Evolutionary conservation across 225 moss, liverwort and hornwort species (phyloP).

Genomic region (Straminergon stramineum): DNA sequence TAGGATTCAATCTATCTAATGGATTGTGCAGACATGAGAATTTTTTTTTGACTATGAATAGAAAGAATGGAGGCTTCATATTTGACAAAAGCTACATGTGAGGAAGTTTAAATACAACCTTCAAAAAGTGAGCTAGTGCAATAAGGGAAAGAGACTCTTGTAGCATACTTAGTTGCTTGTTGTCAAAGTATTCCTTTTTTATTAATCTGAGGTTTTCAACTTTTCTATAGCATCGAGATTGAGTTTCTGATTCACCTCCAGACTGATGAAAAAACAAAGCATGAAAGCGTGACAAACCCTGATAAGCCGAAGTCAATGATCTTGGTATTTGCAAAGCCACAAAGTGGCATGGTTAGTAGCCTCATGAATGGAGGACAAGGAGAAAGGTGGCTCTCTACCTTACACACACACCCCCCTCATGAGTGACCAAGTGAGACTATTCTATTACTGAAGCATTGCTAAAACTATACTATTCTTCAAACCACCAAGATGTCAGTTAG

Average conservation of each 20-base stretch:
- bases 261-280: not conserved
- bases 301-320: not conserved
- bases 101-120: not conserved
- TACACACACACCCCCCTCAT: not conserved
- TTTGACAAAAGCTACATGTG: too few species aligned
- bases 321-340: not conserved
- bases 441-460: not conserved
- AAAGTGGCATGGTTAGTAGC: not conserved
- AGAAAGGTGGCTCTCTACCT: too few species aligned
- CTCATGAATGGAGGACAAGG: not conserved
- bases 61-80: fast-evolving
- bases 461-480: not conserved
- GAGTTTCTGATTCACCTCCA: not conserved
- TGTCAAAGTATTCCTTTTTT: not conserved
- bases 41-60: not conserved
- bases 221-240: not conserved
- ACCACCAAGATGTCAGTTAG: not conserved
- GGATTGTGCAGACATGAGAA: fast-evolving
- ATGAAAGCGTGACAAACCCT: not conserved
- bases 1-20: not conserved
- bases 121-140: not conserved
- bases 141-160: not conserved
- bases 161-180: not conserved
- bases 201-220: not conserved
- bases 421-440: not conserved